Conservation (phyloP, 2,329 filamentous ascomycete genomes). For the Cladosporium sp. region DNA sequence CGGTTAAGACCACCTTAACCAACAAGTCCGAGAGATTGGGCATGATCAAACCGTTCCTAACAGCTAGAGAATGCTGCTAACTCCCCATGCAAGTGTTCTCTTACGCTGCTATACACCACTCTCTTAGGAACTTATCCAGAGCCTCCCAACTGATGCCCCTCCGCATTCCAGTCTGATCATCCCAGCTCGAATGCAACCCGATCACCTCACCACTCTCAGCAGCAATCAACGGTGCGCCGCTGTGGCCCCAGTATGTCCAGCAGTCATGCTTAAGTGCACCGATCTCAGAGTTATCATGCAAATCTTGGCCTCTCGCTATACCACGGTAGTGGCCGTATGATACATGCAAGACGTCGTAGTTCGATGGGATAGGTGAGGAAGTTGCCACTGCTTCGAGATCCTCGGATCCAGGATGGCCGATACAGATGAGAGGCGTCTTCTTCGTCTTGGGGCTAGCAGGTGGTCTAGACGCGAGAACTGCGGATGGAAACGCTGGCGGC, state of each 20-base stretch:
- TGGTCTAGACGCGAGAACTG: constrained; percentile 26
- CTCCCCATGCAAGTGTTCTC: not conserved
- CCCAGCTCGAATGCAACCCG: constrained; percentile 57
- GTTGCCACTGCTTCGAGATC: constrained; percentile 45
- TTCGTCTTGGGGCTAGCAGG: not conserved
- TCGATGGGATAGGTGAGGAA: constrained; percentile 38
- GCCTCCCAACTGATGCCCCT: constrained; percentile 51
- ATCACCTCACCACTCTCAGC: constrained; percentile 43
- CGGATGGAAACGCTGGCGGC: not conserved
- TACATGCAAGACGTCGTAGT: constrained; percentile 51
- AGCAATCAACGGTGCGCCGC: constrained; percentile 52
- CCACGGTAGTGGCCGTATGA: constrained; percentile 48
- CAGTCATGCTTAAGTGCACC: constrained; percentile 55
- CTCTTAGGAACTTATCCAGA: constrained; percentile 42
- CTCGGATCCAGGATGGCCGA: constrained; percentile 45
- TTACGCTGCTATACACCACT: not conserved
- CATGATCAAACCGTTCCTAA: not conserved
- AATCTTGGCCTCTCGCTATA: constrained; percentile 41
- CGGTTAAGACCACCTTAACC: too few species aligned
- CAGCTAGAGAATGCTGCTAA: too few species aligned
- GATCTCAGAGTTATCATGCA: constrained; percentile 55
- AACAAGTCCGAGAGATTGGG: too few species aligned
- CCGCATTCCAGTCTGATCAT: constrained; percentile 54
- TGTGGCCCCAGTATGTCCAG: constrained; percentile 61
- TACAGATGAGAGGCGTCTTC: constrained; percentile 36